Percentiles rank a stretch among this genome's conserved stretches.
Conservation (phyloP, 2,329 filamentous ascomycete species). For the Sporothrix pallida region DNA sequence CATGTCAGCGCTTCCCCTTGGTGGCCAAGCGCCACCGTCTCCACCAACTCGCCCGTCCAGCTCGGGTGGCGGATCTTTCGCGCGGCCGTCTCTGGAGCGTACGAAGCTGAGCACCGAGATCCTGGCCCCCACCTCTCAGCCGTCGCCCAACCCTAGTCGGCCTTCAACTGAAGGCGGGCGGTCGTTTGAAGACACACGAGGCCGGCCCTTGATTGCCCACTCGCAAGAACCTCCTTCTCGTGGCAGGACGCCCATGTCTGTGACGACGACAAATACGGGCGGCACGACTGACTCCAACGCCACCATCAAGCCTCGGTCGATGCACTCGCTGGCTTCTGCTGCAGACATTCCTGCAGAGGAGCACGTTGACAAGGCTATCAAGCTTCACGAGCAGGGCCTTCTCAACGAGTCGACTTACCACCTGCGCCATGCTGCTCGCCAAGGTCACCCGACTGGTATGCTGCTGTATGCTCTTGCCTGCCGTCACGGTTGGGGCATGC, state of each 20-base stretch:
- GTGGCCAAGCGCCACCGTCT: conserved; percentile 62
- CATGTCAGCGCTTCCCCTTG: conserved; percentile 52
- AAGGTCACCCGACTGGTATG: conserved; percentile 91
- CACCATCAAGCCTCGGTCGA: conserved; percentile 56
- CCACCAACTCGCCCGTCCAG: conserved; percentile 66
- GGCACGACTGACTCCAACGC: conserved; percentile 62
- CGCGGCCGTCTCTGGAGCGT: conserved; percentile 57
- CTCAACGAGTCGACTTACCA: conserved; percentile 96
- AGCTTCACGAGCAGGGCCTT: conserved; percentile 84
- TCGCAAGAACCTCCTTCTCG: conserved; percentile 48
- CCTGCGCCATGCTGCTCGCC: conserved; percentile 83
- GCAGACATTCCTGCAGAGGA: conserved; percentile 82
- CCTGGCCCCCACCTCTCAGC: conserved; percentile 48
- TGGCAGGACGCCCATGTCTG: conserved; percentile 54
- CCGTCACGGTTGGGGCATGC: conserved; percentile 97
- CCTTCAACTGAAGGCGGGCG: conserved; percentile 54
- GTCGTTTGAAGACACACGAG: conserved; percentile 58
- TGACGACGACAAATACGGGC: conserved; percentile 53
- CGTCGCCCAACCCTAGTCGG: conserved; percentile 53
- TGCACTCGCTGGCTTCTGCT: conserved; percentile 59
- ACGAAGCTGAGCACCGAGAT: conserved; percentile 59
- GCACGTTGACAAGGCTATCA: conserved; percentile 87
- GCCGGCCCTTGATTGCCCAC: conserved; percentile 50
- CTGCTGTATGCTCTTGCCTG: conserved; percentile 93
- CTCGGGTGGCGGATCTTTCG: conserved; percentile 52